phyloP scores from a whole-genome alignment of 345 rosid species.

The Populus pruinosa region DNA sequence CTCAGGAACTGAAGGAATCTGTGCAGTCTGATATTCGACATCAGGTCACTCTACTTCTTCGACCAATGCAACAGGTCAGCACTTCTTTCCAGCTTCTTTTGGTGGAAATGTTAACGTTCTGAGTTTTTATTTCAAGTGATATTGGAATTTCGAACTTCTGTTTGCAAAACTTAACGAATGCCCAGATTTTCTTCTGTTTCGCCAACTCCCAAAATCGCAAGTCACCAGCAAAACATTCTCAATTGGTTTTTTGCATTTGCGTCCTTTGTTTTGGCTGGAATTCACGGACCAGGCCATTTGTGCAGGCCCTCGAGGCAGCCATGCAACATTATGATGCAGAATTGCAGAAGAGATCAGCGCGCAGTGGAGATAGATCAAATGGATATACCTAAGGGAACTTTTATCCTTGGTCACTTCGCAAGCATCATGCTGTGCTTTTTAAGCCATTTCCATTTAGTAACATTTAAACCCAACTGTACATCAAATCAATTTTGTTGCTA shows the following conservation, averaged over 20 bases:
- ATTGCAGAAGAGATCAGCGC: conserved; percentile 24
- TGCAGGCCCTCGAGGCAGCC: conserved; percentile 33
- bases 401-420: not conserved
- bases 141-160: not conserved
- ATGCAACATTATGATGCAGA: conserved; percentile 37
- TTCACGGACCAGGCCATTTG: not conserved
- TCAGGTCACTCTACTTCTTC: conserved; percentile 82
- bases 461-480: not conserved
- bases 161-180: too few species aligned
- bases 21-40: conserved; percentile 75
- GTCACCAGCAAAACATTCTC: not conserved
- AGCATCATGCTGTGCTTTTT: not conserved
- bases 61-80: conserved; percentile 94
- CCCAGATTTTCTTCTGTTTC: not conserved
- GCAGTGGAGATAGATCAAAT: conserved; percentile 21
- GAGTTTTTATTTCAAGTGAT: too few species aligned
- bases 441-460: not conserved
- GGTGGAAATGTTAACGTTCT: not conserved
- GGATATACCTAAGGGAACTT: conserved; percentile 17
- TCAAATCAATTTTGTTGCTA: conserved; percentile 18
- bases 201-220: not conserved
- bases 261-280: not conserved
- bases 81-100: not conserved
- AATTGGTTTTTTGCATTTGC: not conserved
- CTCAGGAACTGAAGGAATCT: conserved; percentile 75